A percentile compares a stretch with the other conserved stretches of the same genome.
These are phyloP conservation scores for Aureobasidium sp. DNA, from an alignment of 2,329 filamentous ascomycete species.

Conservation along the genomic window DNA sequence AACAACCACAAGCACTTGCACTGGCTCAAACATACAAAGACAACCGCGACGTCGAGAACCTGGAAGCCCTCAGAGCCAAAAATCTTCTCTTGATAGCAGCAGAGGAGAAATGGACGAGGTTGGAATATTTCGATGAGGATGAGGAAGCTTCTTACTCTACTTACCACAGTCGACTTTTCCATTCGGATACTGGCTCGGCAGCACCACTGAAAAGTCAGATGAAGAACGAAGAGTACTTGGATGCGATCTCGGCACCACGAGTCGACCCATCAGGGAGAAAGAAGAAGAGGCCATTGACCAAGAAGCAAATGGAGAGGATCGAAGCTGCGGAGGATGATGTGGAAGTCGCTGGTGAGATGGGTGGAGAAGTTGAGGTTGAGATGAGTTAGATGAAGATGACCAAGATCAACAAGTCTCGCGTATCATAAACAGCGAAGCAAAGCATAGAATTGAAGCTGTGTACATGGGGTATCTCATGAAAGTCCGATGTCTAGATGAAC, in stretches of 20 bases:
- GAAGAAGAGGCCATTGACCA: conserved; percentile 32
- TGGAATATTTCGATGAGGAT: conserved; percentile 78
- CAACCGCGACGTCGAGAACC: conserved; percentile 51
- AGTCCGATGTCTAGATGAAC: background rate
- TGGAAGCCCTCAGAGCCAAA: conserved; percentile 64
- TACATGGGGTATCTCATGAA: background rate
- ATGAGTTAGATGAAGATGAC: background rate
- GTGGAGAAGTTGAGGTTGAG: conserved; percentile 5
- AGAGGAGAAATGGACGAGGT: conserved; percentile 71
- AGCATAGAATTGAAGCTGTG: background rate
- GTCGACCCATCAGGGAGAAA: conserved; percentile 31
- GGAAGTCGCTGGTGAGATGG: conserved; percentile 9
- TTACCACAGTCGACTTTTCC: conserved; percentile 67
- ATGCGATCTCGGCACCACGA: conserved; percentile 53
- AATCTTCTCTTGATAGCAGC: conserved; percentile 71
- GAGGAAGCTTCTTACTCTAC: conserved; percentile 65
- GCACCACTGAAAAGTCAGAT: conserved; percentile 49
- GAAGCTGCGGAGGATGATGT: conserved; percentile 19
- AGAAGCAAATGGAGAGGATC: conserved; percentile 22
- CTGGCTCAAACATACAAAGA: conserved; percentile 24
- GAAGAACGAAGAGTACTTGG: conserved; percentile 54
- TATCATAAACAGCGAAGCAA: background rate
- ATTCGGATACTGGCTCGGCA: conserved; percentile 37
- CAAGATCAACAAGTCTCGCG: background rate
- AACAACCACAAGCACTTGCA: conserved; percentile 19